A percentile compares a stretch with the other conserved stretches of the same genome.
Evolutionary conservation across 768 basidiomycete genomes (phyloP).

Genomic region (Agaricus sinodeliciosus): DNA sequence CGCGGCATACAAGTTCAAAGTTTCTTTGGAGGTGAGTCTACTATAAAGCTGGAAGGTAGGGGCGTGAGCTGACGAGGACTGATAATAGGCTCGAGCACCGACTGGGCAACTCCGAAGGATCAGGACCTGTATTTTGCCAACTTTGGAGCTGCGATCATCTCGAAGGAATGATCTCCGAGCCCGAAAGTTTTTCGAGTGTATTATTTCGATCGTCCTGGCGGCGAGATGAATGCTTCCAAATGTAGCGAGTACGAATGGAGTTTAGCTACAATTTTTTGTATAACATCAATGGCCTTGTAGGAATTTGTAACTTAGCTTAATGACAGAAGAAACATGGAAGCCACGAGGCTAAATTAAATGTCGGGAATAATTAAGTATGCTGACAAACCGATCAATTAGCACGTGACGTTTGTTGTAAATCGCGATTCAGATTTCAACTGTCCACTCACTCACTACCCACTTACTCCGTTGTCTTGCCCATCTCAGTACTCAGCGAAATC

Average conservation of each 20-base stretch:
- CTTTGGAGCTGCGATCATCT: slow-evolving; percentile 46
- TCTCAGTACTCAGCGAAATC: background rate
- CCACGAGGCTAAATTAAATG: background rate
- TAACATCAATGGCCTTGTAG: background rate
- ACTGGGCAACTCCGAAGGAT: slow-evolving; percentile 51
- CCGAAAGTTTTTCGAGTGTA: background rate
- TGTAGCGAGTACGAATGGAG: background rate
- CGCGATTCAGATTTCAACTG: slow-evolving; percentile 4
- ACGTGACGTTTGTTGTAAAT: slow-evolving; percentile 9
- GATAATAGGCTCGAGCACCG: slow-evolving; percentile 31
- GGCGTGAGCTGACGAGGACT: background rate
- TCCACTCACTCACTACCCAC: background rate
- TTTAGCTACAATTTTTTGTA: background rate
- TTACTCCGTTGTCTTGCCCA: background rate
- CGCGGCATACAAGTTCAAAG: slow-evolving; percentile 60
- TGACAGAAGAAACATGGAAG: background rate
- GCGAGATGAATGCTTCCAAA: background rate
- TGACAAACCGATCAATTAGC: slow-evolving; percentile 6
- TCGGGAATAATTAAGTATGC: background rate
- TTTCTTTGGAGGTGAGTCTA: slow-evolving; percentile 54
- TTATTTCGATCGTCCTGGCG: slow-evolving; percentile 2
- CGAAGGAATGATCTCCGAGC: background rate
- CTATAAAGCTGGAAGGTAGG: background rate
- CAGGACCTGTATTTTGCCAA: slow-evolving; percentile 57
- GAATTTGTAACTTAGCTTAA: background rate